Evolutionary conservation across 352 stramenopile genomes (phyloP), one percentile per base, ranked within the genome.

Genomic region (Thalassiosira mediterranea): DNA sequence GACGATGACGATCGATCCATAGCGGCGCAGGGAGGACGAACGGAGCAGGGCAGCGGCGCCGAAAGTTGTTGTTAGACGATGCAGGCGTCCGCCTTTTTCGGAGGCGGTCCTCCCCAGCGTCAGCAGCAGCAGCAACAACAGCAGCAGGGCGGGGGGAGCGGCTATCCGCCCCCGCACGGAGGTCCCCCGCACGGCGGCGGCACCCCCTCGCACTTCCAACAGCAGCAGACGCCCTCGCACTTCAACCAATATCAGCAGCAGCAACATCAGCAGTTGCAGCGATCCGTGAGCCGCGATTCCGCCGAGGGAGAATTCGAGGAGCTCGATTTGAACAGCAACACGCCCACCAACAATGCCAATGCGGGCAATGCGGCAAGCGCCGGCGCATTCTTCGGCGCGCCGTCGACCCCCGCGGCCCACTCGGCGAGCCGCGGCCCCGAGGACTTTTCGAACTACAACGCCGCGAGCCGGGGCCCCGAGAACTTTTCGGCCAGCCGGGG

Each of bases 31-130:
- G 37, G 37, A 46, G n/a, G 37, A 46, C 37, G n/a, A 15, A 17
- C 1, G 44, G 44, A 49, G 5, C 42, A 49, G n/a, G n/a, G n/a
- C n/a, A n/a, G n/a, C n/a, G n/a, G n/a, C n/a, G n/a, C n/a, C n/a
- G n/a, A n/a, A n/a, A n/a, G n/a, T n/a, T n/a, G n/a, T n/a, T n/a
- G n/a, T n/a, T 44, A 44, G 37, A 64, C 34, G 15, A 65, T 51
- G 37, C 34, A 54, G 15, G 57, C 57, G 1, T 65, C 57, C 3
- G 19, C 57, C 19, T 65, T 65, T 34, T 65, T 65, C 54, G 34
- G 31, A n/a, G 40, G 32, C 29, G 32, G 32, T 29, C 56, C 56
- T 21, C 15, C 29, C 26, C 38, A 29, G 21, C 57, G 37, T n/a
- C 57, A 37, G 17, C 57, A 42, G 11, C 57, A 65, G 13, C 37